Conservation (phyloP, 106 monocot species). For the Dendrobium huoshanense region DNA sequence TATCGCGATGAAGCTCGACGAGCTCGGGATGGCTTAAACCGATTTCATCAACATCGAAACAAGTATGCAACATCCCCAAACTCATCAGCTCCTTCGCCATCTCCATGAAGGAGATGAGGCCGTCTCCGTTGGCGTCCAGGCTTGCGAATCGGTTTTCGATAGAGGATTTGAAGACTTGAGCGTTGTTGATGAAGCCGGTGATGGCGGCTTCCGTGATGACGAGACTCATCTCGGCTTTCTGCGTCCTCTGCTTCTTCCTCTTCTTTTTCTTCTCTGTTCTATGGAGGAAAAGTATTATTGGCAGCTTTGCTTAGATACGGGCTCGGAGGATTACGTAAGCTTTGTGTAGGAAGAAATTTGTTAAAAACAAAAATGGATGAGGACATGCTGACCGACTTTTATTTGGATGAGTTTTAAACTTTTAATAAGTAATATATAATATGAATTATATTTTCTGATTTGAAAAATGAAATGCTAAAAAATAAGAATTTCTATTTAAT, state of each 20-base stretch:
- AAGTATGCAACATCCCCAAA: constrained; percentile 29
- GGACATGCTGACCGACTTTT: too few species aligned
- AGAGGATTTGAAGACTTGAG: constrained; percentile 4
- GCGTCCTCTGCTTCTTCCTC: too few species aligned
- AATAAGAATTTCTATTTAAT: too few species aligned
- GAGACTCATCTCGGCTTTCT: constrained; percentile 1
- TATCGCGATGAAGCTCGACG: constrained; percentile 24
- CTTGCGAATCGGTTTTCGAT: constrained; percentile 6
- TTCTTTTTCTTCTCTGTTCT: not conserved
- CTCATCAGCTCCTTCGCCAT: constrained; percentile 37
- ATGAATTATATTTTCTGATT: too few species aligned
- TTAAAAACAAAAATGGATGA: too few species aligned
- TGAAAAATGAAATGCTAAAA: too few species aligned
- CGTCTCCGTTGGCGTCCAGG: constrained; percentile 17
- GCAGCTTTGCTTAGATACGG: too few species aligned
- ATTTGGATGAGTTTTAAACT: too few species aligned
- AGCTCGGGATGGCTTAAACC: constrained; percentile 25
- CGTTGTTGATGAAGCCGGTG: constrained; percentile 9
- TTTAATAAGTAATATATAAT: too few species aligned
- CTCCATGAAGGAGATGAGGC: constrained; percentile 18
- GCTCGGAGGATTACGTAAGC: too few species aligned
- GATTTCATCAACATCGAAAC: constrained; percentile 30
- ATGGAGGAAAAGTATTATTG: not conserved
- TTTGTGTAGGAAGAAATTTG: too few species aligned
- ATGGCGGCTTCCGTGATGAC: constrained; percentile 11